Percentiles rank a stretch among this genome's conserved stretches.
Evolutionary conservation across 2,329 filamentous ascomycete genomes (phyloP).

Genomic region (Sphaerostilbella broomeana): DNA sequence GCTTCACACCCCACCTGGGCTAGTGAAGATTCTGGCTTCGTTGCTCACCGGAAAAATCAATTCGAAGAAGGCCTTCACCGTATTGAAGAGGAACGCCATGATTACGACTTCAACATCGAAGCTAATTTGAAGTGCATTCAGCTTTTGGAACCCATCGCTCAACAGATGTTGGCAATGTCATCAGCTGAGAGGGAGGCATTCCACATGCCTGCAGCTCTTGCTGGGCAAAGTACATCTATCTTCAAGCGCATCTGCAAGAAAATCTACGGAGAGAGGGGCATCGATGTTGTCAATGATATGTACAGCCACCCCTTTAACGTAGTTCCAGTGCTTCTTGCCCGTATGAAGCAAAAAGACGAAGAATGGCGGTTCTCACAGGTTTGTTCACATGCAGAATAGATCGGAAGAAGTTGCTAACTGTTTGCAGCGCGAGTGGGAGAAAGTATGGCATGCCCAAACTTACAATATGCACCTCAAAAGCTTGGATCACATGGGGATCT

Average conservation of each 20-base stretch:
- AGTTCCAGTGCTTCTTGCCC: constrained; percentile 78
- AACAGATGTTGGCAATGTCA: constrained; percentile 77
- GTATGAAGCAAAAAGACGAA: constrained; percentile 92
- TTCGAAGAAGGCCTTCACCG: constrained; percentile 91
- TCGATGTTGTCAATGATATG: constrained; percentile 79
- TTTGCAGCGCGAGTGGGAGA: constrained; percentile 98
- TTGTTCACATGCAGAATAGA: too few species aligned
- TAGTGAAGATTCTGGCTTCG: constrained; percentile 94
- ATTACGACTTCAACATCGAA: constrained; percentile 98
- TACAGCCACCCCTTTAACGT: constrained; percentile 79
- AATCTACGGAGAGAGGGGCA: constrained; percentile 84
- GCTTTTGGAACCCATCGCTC: constrained; percentile 86
- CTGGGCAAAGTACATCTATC: constrained; percentile 90
- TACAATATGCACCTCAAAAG: constrained; percentile 93
- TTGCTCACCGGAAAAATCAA: constrained; percentile 93
- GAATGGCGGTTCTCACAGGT: constrained; percentile 96
- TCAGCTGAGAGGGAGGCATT: constrained; percentile 67
- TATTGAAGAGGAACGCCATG: constrained; percentile 96
- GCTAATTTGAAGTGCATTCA: constrained; percentile 92
- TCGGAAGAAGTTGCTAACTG: too few species aligned
- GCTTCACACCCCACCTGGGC: constrained; percentile 98
- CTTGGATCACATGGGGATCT: constrained; percentile 91
- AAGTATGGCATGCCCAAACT: constrained; percentile 95
- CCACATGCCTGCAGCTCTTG: constrained; percentile 73
- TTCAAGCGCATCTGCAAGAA: constrained; percentile 98